phyloP scores from a whole-genome alignment of 2,329 filamentous ascomycete species.

The Aphanoascus verrucosus region DNA sequence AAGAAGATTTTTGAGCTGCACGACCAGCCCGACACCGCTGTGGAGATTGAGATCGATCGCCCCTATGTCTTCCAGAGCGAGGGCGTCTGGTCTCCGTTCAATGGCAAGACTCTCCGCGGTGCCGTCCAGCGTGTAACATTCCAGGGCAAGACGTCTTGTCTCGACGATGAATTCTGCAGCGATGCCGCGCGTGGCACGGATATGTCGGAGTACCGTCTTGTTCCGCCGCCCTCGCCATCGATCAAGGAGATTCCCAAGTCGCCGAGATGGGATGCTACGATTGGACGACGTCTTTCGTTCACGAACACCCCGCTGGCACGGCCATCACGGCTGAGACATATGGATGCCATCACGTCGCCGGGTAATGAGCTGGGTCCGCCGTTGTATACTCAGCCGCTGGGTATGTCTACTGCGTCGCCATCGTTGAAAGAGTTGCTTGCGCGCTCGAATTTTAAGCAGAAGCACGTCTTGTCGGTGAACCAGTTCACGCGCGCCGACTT shows the following conservation, averaged over 20 bases:
- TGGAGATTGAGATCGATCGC: constrained; percentile 67
- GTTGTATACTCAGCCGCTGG: constrained; percentile 31
- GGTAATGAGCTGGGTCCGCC: constrained; percentile 32
- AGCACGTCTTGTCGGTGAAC: constrained; percentile 83
- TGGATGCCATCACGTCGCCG: constrained; percentile 19
- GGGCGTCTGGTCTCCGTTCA: constrained; percentile 58
- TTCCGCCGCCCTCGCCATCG: constrained; percentile 23
- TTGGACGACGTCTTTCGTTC: constrained; percentile 31
- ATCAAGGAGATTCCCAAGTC: constrained; percentile 42
- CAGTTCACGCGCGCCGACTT: constrained; percentile 81
- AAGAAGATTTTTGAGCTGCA: constrained; percentile 74
- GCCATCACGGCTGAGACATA: constrained; percentile 21
- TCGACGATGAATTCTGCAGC: constrained; percentile 55
- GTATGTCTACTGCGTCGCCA: constrained; percentile 42
- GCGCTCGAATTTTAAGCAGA: constrained; percentile 75
- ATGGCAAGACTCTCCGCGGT: constrained; percentile 56
- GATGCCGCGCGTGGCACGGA: constrained; percentile 55
- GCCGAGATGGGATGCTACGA: constrained; percentile 27
- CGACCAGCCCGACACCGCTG: constrained; percentile 60
- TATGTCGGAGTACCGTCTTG: constrained; percentile 56
- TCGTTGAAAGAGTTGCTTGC: constrained; percentile 61
- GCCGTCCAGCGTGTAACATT: constrained; percentile 66
- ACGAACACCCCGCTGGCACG: constrained; percentile 29
- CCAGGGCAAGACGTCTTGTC: constrained; percentile 61
- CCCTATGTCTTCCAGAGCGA: constrained; percentile 49